Evolutionary conservation across 2,329 filamentous ascomycete species (phyloP), one percentile per base, ranked within the genome.

Genomic region (Paracamarosporium sp.): DNA sequence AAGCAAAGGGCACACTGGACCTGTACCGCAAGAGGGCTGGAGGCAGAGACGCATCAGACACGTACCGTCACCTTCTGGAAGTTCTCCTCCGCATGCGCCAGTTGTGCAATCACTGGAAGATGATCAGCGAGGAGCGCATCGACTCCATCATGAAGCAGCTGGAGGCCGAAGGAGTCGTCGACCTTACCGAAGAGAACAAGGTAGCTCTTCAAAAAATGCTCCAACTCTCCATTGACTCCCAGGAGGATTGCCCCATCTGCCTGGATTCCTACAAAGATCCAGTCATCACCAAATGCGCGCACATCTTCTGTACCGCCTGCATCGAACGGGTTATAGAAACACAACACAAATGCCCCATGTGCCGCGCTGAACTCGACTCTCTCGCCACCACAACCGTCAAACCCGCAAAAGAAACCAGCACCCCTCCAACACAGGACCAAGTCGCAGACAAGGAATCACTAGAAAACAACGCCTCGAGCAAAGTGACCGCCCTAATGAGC

Each of bases 31-130:
- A 80, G 68, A 65, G 78, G 72, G 63, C 62, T 6, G 65, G 80
- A 74, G 13, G 75, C 66, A 68, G 74, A 61, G 78, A 38, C 75
- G 82, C 66, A 74, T 69, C 72, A 15, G 71, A 73, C 13, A 70
- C 72, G 0, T 96, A 95, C 70, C 87, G 90, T 8, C 86, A 89
- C 67, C 83, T 97, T 1, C 83, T 97, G 11, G 92, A 96, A 75
- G 86, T 93, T 15, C 82, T 97, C 4, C 85, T 97, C 5, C 88
- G 93, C 12, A 85, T 96, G 64, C 86, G 93, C 17, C 93, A 97
- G 77, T 85, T 90, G 73, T 97, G 93, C 77, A 93, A 94, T 63
- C 93, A 96, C 73, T 96, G 92, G 91, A 88, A 89, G 8, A 83
- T 97, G 11, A 92, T 91, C 69, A 89, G 88, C 48, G 83, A 90